Conservation (phyloP, 352 stramenopile species). For the Globisporangium takayamanum region DNA sequence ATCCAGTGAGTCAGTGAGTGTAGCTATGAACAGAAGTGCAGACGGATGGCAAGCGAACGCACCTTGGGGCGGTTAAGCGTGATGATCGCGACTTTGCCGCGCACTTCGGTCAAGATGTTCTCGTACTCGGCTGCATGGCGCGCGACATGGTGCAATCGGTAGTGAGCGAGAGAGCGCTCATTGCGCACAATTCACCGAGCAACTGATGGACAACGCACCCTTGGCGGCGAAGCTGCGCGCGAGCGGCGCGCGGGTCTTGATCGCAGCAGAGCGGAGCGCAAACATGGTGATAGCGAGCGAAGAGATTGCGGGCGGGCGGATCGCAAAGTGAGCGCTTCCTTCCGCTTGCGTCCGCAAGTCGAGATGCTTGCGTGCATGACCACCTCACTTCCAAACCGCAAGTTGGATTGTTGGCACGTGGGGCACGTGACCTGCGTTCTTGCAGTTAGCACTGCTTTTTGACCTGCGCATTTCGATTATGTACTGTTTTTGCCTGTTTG, state of each 20-base stretch:
- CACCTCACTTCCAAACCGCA: no score
- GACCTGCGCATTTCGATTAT: no score
- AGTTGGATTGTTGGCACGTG: no score
- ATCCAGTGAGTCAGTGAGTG: neutral
- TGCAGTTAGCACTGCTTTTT: no score
- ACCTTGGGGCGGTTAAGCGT: slow-evolving; percentile 94
- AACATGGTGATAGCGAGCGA: slow-evolving; percentile 29
- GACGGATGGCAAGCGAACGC: neutral
- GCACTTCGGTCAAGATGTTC: slow-evolving; percentile 83
- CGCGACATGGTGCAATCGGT: no score
- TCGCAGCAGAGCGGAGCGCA: slow-evolving; percentile 28
- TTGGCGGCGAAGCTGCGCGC: slow-evolving; percentile 49
- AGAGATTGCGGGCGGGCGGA: neutral
- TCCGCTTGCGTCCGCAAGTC: neutral
- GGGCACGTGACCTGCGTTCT: no score
- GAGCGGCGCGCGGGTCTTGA: slow-evolving; percentile 18
- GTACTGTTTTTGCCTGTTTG: no score
- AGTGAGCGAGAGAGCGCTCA: neutral
- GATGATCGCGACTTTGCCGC: slow-evolving; percentile 91
- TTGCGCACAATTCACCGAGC: neutral
- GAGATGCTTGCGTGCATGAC: neutral
- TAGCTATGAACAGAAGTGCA: neutral
- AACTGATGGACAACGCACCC: slow-evolving; percentile 17
- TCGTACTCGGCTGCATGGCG: slow-evolving; percentile 61
- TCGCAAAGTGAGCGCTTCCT: neutral